Conservation (phyloP, 75 land plant genomes). For the Adiantum capillusveneris region DNA sequence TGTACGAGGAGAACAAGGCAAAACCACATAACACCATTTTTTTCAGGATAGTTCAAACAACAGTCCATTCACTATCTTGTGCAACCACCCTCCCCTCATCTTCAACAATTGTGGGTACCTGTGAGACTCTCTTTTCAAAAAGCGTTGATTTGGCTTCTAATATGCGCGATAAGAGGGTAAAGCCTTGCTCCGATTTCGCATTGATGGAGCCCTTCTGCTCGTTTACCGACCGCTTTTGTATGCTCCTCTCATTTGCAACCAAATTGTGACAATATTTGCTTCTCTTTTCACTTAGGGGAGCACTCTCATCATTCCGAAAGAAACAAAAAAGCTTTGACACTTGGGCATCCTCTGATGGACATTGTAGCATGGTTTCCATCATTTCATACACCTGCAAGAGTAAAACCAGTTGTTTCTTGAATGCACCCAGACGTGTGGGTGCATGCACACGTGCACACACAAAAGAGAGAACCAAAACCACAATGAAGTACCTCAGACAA, state of each 20-base stretch:
- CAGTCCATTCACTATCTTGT: conserved; percentile 18
- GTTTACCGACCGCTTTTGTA: conserved; percentile 11
- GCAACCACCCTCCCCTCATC: neutral
- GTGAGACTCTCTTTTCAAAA: conserved; percentile 21
- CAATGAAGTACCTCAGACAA: conserved; percentile 62
- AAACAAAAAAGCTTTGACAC: neutral
- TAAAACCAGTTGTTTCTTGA: neutral
- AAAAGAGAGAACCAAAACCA: neutral
- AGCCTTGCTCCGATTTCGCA: conserved; percentile 10
- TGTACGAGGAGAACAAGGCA: no score
- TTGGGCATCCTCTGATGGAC: conserved; percentile 32
- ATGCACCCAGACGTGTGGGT: neutral
- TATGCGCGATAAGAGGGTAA: conserved; percentile 17
- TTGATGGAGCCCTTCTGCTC: conserved; percentile 23
- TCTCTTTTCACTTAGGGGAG: conserved; percentile 23
- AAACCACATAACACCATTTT: no score
- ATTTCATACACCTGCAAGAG: conserved; percentile 65
- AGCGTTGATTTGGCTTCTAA: conserved; percentile 33
- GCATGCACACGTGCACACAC: neutral
- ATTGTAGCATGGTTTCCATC: conserved; percentile 43
- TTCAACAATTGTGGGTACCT: neutral
- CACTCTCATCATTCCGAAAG: conserved; percentile 11
- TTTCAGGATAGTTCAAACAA: conserved; percentile 6
- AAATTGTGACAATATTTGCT: conserved; percentile 27
- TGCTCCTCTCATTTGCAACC: conserved; percentile 24